Evolutionary conservation across 2,329 filamentous ascomycete genomes (phyloP), one percentile per base, ranked within the genome.

Genomic region (Plenodomus lindquistii): DNA sequence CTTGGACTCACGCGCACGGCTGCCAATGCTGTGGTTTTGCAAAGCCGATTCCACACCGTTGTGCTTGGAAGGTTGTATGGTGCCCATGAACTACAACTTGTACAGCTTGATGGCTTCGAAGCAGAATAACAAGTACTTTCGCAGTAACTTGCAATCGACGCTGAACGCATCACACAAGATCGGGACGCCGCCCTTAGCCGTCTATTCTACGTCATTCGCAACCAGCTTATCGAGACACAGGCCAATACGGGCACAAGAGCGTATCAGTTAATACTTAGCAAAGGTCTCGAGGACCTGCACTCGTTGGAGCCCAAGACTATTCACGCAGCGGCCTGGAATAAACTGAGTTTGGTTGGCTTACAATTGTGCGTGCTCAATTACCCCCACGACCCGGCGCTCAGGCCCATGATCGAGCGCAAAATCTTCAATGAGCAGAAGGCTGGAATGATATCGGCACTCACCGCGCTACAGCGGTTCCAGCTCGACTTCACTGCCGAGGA

Each of bases 281-380:
- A 50, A n/a, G 46, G 55, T 2, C 51, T 67, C 13, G 27, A 50
- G 37, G 45, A 50, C 9, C 60, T 53, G 24, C 51, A 46, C 36
- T 20, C 27, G 40, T 17, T 37, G 5, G 17, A 24, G 2, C 38
- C 15, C 7, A 46, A 40, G 29, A 13, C 11, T 29, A 18, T 58
- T 6, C 40, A 87, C 17, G 54, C 67, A 4, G 43, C 65, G 18
- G 86, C 88, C 4, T 94, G 92, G 84, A 79, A 91, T 21, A 80
- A 87, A 42, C 85, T 96, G 51, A 87, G 89, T 1, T 73, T 92
- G 17, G 86, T 86, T 15, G 83, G 87, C 34, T 78, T 97, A 40
- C 82, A 83, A 53, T 79, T 97, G 2, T 97, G 93, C 65, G 85
- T 97, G 2, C 92, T 94, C 0, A 87, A 96, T 69, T 86, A 87